Percentiles rank a stretch among this genome's conserved stretches.
These are phyloP conservation scores for Eucommia ulmoides DNA, from an alignment of 257 asterid genomes.

Conservation along the genomic window DNA sequence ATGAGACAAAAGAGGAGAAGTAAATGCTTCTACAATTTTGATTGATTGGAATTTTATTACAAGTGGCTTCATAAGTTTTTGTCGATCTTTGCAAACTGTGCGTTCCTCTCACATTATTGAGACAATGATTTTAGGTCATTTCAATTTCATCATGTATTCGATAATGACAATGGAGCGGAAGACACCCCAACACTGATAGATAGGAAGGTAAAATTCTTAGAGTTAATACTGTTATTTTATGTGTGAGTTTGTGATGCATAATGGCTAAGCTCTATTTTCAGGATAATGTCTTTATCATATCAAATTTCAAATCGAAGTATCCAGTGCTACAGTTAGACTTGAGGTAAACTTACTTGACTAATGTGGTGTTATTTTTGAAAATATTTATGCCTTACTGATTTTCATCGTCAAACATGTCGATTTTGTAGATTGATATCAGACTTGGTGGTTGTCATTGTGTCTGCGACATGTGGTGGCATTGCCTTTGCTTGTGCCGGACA, in stretches of 20 bases:
- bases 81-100: too few relatives aligned
- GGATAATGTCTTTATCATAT: constrained; percentile 94
- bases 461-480: constrained; percentile 99
- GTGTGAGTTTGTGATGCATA: constrained; percentile 3
- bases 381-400: constrained; percentile 5
- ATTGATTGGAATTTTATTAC: too few relatives aligned
- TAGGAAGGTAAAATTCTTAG: constrained; percentile 53
- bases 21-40: constrained; percentile 12
- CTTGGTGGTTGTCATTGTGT: constrained; percentile 90
- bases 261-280: constrained; percentile 18
- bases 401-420: constrained; percentile 12
- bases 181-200: constrained; percentile 95
- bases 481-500: constrained; percentile 99
- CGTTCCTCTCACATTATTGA: not conserved
- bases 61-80: too few relatives aligned
- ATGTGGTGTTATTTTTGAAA: constrained; percentile 1
- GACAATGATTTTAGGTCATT: constrained; percentile 43
- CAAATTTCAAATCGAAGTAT: constrained; percentile 91
- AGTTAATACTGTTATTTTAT: not conserved
- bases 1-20: constrained; percentile 96
- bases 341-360: constrained; percentile 41
- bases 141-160: constrained; percentile 80
- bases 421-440: constrained; percentile 87
- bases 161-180: constrained; percentile 94
- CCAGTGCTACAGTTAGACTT: constrained; percentile 91